Evolutionary conservation across 306 rosid genomes (phyloP), one percentile per base, ranked within the genome.

Genomic region (Parietaria judaica): DNA sequence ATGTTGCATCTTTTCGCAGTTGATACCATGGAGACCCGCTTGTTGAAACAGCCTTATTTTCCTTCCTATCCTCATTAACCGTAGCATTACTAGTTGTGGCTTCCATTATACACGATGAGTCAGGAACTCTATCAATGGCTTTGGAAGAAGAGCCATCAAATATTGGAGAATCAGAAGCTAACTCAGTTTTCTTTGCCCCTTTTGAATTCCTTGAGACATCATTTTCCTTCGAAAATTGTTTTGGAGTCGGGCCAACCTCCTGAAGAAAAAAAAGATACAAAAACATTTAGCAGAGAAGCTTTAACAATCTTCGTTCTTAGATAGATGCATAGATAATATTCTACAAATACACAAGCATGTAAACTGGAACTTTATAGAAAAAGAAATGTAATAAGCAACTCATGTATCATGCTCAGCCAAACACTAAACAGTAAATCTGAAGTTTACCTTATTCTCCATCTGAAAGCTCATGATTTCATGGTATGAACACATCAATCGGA

Each of bases 1-100:
- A 65, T 23, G 82, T 88, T 58, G 97, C 94, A 84, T 88, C 99
- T 83, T 84, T 82, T 39, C 97, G 80, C 61, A 94, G 80, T 63
- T 88, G 81, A 79, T 94, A 94, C 99, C 97, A 89, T 13, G 99
- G 95, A 68, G 95, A 88, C 66, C 89, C 91, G 69, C 83, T 79
- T 79, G 80, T 86, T 76, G 89, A 88, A 44, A 81, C 55, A 52
- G 76, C 63, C 70, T 57, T 71, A 60, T 80, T 81, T 68, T 84
- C 95, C 63, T 66, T 79, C 62, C 64, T 69, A 51, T 74, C 69
- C 69, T 79, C 97, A 57, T 74, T 76, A 60, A 64, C 63, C 52
- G 64, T 60, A 78, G 78, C 63, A 17, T 35, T 56, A 47, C 74
- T 69, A 72, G 69, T 53, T 69, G 74, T 68, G 64, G 84, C 60